Conservation (phyloP, 768 basidiomycete species). For the Amanita subjunquillea region DNA sequence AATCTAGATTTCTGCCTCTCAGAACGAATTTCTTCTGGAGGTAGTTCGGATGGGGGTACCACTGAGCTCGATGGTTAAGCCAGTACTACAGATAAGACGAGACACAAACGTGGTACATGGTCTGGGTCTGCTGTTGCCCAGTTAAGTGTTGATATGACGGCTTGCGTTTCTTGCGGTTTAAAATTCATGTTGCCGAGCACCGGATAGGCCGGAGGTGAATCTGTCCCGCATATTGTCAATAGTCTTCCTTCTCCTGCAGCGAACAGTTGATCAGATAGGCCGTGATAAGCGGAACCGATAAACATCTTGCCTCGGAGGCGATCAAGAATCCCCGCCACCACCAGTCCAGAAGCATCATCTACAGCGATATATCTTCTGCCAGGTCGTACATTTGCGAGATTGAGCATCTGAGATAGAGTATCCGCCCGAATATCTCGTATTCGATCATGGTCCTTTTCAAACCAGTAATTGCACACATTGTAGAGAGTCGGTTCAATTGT, state of each 20-base stretch:
- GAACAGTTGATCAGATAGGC: neutral
- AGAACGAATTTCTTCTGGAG: constrained; percentile 49
- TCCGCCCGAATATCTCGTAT: constrained; percentile 83
- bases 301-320: constrained; percentile 64
- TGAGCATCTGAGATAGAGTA: constrained; percentile 81
- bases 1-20: constrained; percentile 64
- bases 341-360: constrained; percentile 84
- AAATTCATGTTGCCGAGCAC: constrained; percentile 85
- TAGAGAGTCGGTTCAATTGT: constrained; percentile 81
- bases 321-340: constrained; percentile 79
- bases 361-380: constrained; percentile 84
- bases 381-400: constrained; percentile 71
- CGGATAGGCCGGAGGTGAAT: constrained; percentile 89
- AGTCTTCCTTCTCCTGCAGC: constrained; percentile 65
- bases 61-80: constrained; percentile 25
- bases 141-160: constrained; percentile 60
- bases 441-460: constrained; percentile 69
- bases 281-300: neutral
- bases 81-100: neutral
- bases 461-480: constrained; percentile 88
- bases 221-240: constrained; percentile 78
- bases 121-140: constrained; percentile 85
- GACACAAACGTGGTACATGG: constrained; percentile 50
- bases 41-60: constrained; percentile 46
- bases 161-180: constrained; percentile 34